Base-by-base conservation (phyloP, 2,329 filamentous ascomycete genomes). In the Penicillium sp. region DNA sequence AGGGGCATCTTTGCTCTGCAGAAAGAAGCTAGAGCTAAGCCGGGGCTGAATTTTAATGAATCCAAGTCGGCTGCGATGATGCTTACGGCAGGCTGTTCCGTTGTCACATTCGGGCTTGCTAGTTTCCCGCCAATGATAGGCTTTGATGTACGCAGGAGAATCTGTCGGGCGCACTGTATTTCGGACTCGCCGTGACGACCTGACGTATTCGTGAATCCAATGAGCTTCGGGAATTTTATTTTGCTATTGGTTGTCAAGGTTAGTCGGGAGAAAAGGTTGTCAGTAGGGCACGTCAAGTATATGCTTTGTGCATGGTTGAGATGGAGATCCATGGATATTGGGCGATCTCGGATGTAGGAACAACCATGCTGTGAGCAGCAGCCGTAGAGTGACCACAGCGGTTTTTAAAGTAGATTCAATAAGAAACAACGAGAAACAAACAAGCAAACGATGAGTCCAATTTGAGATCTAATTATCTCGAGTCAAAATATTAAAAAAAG, bases 81-180 rank as follows among this genome's bases (percentile, higher is more conserved):
- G 3, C 13, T 21, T 11, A 7, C 16, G 16, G 8, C 24, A 22
- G 27, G 16, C 29, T 46, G 33, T 46, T 57, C 52, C 50, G 55
- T 48, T 44, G 55, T 56, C 47, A 53, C 57, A 56, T 56, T 56
- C 5, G 47, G 52, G 16, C 21, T 24, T 31, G 49, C 43, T 47
- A 35, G 13, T 52, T 49, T 29, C 33, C 58, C 11, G 47, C 59
- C 51, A 59, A 59, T 61, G 48, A 59, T 49, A 44, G n/a, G 22
- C 19, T 22, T n/a, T 8, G 27, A 19, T 43, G 16, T 24, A n/a
- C 22, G n/a, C 46, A 44, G 50, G 33, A 53, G 43, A 22, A 51
- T 43, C 53, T 8, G 27, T 37, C 21, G 50, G 44, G 31, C 52
- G 24, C 1, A 31, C 35, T 41, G 29, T 19, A 22, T 13, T 29